Percentiles rank a stretch among this genome's conserved stretches.
Conservation (phyloP, 2,329 filamentous ascomycete genomes). For the Intubia oerlemansii region DNA sequence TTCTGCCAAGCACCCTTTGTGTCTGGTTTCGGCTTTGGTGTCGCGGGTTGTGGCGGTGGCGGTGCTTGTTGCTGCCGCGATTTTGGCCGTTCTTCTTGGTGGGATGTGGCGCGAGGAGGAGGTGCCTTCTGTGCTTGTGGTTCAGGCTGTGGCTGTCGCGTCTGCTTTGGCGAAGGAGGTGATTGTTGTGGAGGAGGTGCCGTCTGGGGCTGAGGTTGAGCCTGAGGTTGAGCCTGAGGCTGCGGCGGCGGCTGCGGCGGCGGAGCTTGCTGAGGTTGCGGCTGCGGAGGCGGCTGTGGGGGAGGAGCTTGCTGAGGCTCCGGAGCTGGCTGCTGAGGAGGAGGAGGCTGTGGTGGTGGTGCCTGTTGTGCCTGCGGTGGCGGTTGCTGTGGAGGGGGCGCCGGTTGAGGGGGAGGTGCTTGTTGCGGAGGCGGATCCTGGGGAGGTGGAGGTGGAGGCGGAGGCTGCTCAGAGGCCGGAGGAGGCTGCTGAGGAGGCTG, state of each 20-base stretch:
- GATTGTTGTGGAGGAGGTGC: too few species aligned
- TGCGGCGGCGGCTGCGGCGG: background rate
- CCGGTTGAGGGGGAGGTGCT: background rate
- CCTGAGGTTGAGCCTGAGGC: slow-evolving; percentile 3
- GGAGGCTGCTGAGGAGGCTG: background rate
- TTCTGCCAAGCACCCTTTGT: slow-evolving; percentile 41
- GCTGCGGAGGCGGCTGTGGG: background rate
- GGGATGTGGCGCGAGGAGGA: too few species aligned
- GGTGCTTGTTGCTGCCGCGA: slow-evolving; percentile 7
- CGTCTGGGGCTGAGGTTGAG: too few species aligned
- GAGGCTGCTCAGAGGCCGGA: slow-evolving; percentile 1
- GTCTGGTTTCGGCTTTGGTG: slow-evolving; percentile 14
- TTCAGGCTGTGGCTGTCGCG: too few species aligned
- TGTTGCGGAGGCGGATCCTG: background rate
- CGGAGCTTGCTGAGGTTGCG: slow-evolving; percentile 4
- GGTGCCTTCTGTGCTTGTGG: too few species aligned
- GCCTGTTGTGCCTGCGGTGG: too few species aligned
- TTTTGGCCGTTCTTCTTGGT: slow-evolving; percentile 10
- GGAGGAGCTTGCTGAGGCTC: slow-evolving; percentile 4
- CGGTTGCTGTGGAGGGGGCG: too few species aligned
- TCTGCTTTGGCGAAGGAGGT: too few species aligned
- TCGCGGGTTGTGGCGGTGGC: slow-evolving; percentile 5
- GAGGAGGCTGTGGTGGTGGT: too few species aligned
- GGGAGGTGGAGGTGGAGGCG: slow-evolving; percentile 1
- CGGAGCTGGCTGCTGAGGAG: background rate